These are phyloP conservation scores for Salix exigua DNA, from an alignment of 345 rosid genomes.

Conservation along the genomic window DNA sequence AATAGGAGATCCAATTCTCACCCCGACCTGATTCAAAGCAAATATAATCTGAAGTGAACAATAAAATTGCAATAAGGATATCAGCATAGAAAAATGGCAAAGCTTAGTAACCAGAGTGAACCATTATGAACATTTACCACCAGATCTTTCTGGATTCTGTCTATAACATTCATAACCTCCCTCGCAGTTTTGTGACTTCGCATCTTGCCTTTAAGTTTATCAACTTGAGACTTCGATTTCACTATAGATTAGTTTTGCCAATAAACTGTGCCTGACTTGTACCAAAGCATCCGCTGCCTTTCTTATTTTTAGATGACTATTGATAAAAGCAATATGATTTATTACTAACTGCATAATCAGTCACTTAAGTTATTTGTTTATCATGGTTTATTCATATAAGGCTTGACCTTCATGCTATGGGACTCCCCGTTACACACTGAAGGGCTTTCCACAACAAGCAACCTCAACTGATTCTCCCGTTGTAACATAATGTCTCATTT, in stretches of 20 bases:
- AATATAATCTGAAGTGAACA: conserved; percentile 7
- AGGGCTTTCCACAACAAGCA: background rate
- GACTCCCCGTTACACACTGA: background rate
- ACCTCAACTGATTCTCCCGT: background rate
- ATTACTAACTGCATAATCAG: background rate
- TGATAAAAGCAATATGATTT: background rate
- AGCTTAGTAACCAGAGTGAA: background rate
- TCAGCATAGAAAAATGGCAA: background rate
- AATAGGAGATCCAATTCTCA: conserved; percentile 94
- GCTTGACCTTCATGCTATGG: background rate
- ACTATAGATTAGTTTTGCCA: background rate
- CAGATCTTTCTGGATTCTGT: background rate
- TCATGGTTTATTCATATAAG: background rate
- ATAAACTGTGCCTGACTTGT: background rate
- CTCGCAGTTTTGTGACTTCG: background rate
- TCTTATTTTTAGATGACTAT: background rate
- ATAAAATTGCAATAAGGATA: background rate
- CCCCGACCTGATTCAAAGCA: conserved; percentile 60
- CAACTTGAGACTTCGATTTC: background rate
- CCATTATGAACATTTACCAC: background rate
- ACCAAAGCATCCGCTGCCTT: background rate
- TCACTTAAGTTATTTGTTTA: no score
- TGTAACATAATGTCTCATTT: background rate
- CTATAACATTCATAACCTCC: background rate
- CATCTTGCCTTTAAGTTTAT: background rate